These are phyloP conservation scores for Parmelia sp. DNA, from an alignment of 495 filamentous ascomycete genomes.

Conservation along the genomic window DNA sequence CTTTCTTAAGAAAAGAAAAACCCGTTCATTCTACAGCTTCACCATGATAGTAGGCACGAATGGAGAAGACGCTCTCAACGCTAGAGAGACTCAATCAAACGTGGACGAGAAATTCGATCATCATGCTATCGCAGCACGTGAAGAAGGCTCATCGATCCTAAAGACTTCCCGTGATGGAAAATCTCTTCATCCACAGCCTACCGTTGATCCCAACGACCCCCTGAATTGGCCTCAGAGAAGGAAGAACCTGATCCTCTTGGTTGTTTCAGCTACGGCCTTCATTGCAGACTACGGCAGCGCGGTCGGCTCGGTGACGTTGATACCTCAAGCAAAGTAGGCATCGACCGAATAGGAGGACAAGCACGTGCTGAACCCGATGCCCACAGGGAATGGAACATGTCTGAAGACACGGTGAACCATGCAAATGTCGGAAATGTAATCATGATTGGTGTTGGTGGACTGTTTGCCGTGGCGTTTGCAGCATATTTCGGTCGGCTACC, in stretches of 20 bases:
- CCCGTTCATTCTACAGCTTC: too few species aligned
- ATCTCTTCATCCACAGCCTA: too few species aligned
- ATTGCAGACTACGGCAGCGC: conserved; percentile 53
- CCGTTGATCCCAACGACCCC: conserved; percentile 49
- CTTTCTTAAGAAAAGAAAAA: too few species aligned
- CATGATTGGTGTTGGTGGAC: conserved; percentile 51
- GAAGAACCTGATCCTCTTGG: conserved; percentile 50
- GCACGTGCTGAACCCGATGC: too few species aligned
- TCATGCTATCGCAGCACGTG: too few species aligned
- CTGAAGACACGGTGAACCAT: conserved; percentile 45
- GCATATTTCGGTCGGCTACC: conserved; percentile 56
- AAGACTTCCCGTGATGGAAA: too few species aligned
- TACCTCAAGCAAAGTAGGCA: conserved; percentile 35
- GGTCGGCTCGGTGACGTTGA: conserved; percentile 47
- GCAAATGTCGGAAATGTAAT: conserved; percentile 53
- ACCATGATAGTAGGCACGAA: too few species aligned
- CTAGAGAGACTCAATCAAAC: too few species aligned
- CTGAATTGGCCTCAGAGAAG: conserved; percentile 51
- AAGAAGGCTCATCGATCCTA: too few species aligned
- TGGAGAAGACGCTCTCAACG: too few species aligned
- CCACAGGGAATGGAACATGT: conserved; percentile 26
- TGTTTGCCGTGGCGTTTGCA: conserved; percentile 48
- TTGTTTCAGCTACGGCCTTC: conserved; percentile 48
- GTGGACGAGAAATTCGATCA: too few species aligned
- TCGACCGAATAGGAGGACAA: too few species aligned